Evolutionary conservation across 2,329 filamentous ascomycete genomes (phyloP).

Genomic region (Saccharata proteae): DNA sequence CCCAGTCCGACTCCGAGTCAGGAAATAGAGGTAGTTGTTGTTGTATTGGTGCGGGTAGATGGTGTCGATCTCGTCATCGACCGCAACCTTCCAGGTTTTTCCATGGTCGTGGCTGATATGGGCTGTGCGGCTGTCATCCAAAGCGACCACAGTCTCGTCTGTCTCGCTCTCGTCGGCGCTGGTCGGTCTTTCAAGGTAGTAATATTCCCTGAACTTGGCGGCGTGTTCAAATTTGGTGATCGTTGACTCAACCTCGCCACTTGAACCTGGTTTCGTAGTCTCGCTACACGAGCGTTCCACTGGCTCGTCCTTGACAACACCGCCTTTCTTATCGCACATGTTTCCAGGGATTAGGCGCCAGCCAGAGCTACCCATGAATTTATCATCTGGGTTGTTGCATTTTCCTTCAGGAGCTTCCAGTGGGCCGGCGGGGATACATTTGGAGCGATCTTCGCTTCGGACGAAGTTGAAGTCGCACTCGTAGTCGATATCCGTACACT

Average conservation of each 20-base stretch:
- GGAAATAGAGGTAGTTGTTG: slow-evolving; percentile 77
- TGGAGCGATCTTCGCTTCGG: slow-evolving; percentile 49
- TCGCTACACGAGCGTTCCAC: slow-evolving; percentile 69
- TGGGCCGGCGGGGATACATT: slow-evolving; percentile 54
- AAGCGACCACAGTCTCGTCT: slow-evolving; percentile 64
- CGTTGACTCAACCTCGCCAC: slow-evolving; percentile 53
- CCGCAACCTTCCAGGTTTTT: slow-evolving; percentile 69
- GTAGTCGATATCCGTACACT: slow-evolving; percentile 75
- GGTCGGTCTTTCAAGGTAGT: slow-evolving; percentile 69
- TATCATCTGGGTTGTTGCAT: slow-evolving; percentile 61
- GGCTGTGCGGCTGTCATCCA: slow-evolving; percentile 46
- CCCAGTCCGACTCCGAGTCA: slow-evolving; percentile 56
- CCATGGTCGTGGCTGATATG: slow-evolving; percentile 77
- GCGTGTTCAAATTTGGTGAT: slow-evolving; percentile 50
- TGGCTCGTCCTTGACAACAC: slow-evolving; percentile 30
- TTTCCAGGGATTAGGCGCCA: slow-evolving; percentile 75
- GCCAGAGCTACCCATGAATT: slow-evolving; percentile 74
- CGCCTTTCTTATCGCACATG: slow-evolving; percentile 28
- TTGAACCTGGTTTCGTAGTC: slow-evolving; percentile 40
- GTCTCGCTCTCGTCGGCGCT: slow-evolving; percentile 39
- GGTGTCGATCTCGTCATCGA: slow-evolving; percentile 54
- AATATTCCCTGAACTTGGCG: slow-evolving; percentile 41
- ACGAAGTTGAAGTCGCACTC: slow-evolving; percentile 94
- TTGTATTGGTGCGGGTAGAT: slow-evolving; percentile 72
- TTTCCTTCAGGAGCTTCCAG: slow-evolving; percentile 56